Base-by-base conservation (phyloP, 768 basidiomycete species). In the Hygrophoropsis aurantiaca region DNA sequence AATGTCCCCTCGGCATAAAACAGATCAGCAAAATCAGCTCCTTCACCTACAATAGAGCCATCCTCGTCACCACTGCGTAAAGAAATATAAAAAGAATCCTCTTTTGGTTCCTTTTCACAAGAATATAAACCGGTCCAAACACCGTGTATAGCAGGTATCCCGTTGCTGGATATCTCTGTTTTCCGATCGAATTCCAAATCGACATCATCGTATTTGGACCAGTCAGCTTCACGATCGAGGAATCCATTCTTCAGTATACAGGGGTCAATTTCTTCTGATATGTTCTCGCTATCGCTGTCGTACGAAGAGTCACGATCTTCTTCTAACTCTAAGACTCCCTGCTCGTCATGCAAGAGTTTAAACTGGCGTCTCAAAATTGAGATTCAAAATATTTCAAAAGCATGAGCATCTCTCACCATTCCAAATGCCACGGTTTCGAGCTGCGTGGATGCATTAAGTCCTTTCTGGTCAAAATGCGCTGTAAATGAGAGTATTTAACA, bases 391-490 rank as follows among this genome's bases (percentile, higher is more conserved):
- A 38, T 38, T 38, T 16, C 16, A 38, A 38, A 16, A 38, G 20
- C 16, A 6, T 7, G 19, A 5, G 11, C 7, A 15, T 11, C 40
- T 6, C 58, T 38, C 15, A 66, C 66, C n/a, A 68, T 40, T 6
- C 64, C 65, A 50, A 53, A 55, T 6, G 65, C 61, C 5, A 55
- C 55, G 11, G 45, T 49, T 38, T 58, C 58, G 47, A 68, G 61
- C 40, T 63, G 56, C 21, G 58, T 49, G 3, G 11, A 46, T 1
- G 51, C 35, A 24, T 66, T 58, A 3, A 63, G 40, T 24, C 59
- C 58, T 39, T 64, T 56, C 18, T 63, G 57, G 35, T 59, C 50
- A 48, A 65, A 66, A 9, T 57, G 57, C 2, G 60, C 64, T 66
- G 25, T 11, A 25, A 23, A 7, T 21, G 5, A 5, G 11, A n/a